Base-by-base conservation (phyloP, 805 yeast species). In the Zygotorulaspora chibaensis region DNA sequence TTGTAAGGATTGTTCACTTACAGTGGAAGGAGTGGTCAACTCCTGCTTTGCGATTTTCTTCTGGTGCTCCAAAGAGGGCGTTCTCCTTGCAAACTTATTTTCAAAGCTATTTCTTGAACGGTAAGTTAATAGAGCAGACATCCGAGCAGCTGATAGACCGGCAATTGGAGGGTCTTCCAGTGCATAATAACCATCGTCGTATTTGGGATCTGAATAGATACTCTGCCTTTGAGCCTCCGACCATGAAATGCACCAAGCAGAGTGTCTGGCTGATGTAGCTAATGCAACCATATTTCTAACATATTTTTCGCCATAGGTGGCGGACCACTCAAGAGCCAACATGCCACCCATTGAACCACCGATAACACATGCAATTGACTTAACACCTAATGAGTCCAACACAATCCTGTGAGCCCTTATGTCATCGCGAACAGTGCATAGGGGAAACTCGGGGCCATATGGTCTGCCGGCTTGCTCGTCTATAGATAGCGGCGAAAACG, bases 291-390 rank as follows among this genome's bases (percentile, higher is more conserved):
- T 72, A 35, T 77, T 71, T 48, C 76, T 75, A 28, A 93, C 95
- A 61, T 79, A 93, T 2, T 73, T 76, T 3, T 84, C 84, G 45
- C 79, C 82, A 62, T 77, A 87, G 36, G 55, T 53, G 5, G 57
- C 53, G 2, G 89, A 79, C 77, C 87, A 93, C 64, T 93, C 99
- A 56, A 93, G 70, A 0, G 90, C 88, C 37, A 89, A 70, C 98
- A 93, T 93, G 15, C 99, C 99, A 35, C 99, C 99, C 99, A 93
- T 93, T 20, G 98, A 90, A 0, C 99, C 99, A 33, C 99, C 99
- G 46, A 93, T 79, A 13, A 85, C 95, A 42, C 83, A 77, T 1
- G 97, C 96, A 25, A 91, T 71, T 46, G 81, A 76, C 43, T 74
- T 75, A n/a, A 93, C 87, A 0, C 87, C 89, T 38, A 93, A 67